Conservation (phyloP, 139 green algal species). For the Tetraselmis chui region DNA sequence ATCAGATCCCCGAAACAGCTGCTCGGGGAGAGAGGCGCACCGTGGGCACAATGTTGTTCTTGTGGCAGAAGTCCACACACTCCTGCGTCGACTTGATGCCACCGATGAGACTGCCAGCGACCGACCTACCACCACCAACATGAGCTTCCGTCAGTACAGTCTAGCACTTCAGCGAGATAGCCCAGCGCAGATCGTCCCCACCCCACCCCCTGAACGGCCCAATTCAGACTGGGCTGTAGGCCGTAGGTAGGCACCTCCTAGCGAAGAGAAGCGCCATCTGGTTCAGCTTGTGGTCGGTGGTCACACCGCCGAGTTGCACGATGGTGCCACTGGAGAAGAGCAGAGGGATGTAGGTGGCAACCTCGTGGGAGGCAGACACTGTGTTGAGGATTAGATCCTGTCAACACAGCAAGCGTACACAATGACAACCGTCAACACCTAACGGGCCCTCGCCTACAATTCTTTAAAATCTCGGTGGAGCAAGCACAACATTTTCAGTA, state of each 20-base stretch:
- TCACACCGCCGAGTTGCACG: slow-evolving; percentile 10
- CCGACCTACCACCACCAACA: background rate
- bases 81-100: background rate
- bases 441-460: no score
- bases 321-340: slow-evolving; percentile 11
- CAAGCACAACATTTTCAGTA: background rate
- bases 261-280: background rate
- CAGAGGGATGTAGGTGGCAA: slow-evolving; percentile 9
- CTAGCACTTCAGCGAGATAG: background rate
- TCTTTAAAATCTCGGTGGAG: no score
- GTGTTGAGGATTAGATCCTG: slow-evolving; percentile 24
- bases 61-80: background rate
- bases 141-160: background rate
- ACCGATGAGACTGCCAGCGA: background rate
- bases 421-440: background rate
- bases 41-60: background rate
- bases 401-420: background rate
- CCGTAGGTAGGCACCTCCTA: no score
- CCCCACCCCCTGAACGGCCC: no score
- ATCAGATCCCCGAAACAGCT: slow-evolving; percentile 25
- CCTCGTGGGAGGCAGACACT: slow-evolving; percentile 11
- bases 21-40: no score
- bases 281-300: background rate
- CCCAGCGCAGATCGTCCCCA: no score
- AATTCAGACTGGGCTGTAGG: no score